Percentiles rank a stretch among this genome's conserved stretches.
phyloP scores from a whole-genome alignment of 306 rosid species.

The cucumber (Cucumis sativus) region Cucumber_9930_V3 NC_026655.2:8564001-8564500 shows the following conservation, averaged over 20 bases:
- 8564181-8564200: slow-evolving; percentile 52
- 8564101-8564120: slow-evolving; percentile 87
- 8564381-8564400: not conserved
- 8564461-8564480: too few relatives aligned
- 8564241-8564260: slow-evolving; percentile 35
- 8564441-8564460: too few relatives aligned
- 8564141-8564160: slow-evolving; percentile 82
- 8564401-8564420: too few relatives aligned
- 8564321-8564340: not conserved
- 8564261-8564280: slow-evolving; percentile 13
- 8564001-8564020: slow-evolving; percentile 81
- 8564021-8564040: slow-evolving; percentile 91
- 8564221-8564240: slow-evolving; percentile 31
- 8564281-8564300: slow-evolving; percentile 16
- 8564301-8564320: slow-evolving; percentile 1
- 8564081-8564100: slow-evolving; percentile 81
- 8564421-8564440: too few relatives aligned
- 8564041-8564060: slow-evolving; percentile 82
- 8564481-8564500: too few relatives aligned
- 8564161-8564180: slow-evolving; percentile 81
- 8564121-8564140: slow-evolving; percentile 82
- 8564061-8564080: slow-evolving; percentile 70
- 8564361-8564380: not conserved
- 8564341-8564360: not conserved
- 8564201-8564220: slow-evolving; percentile 43